Percentiles rank a stretch among this genome's conserved stretches.
Evolutionary conservation across 768 basidiomycete genomes (phyloP).

Genomic region (Kwoniella bestiolae): DNA sequence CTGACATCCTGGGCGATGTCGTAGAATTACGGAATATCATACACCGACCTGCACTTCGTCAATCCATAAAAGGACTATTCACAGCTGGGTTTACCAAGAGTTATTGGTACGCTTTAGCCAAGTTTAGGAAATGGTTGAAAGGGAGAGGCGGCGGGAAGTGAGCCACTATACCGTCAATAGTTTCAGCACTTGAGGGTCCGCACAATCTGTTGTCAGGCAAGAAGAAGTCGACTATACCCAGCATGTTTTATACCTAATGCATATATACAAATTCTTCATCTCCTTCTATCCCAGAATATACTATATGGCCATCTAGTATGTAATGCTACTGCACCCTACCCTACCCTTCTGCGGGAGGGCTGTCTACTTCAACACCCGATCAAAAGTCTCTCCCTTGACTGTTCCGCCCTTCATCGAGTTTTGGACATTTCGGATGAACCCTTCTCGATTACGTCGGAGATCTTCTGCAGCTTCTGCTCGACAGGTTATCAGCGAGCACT

Average conservation of each 20-base stretch:
- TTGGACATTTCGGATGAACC: constrained; percentile 84
- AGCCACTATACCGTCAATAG: background rate
- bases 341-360: background rate
- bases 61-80: constrained; percentile 81
- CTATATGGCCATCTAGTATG: background rate
- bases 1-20: too few species aligned
- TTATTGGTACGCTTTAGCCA: constrained; percentile 71
- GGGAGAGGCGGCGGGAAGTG: constrained; percentile 20
- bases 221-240: constrained; percentile 29
- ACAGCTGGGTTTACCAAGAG: constrained; percentile 83
- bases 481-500: background rate
- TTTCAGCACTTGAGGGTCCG: background rate
- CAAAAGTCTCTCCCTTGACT: constrained; percentile 79
- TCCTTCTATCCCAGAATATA: background rate
- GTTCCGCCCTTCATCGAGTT: constrained; percentile 78
- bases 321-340: background rate
- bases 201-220: background rate
- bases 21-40: constrained; percentile 79
- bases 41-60: constrained; percentile 77
- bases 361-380: constrained; percentile 63
- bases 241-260: constrained; percentile 18
- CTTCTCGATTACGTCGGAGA: constrained; percentile 82
- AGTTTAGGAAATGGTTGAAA: constrained; percentile 86
- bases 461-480: constrained; percentile 92
- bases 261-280: background rate